These are phyloP conservation scores for Pisolithus albus DNA, from an alignment of 768 basidiomycete species.

Conservation along the genomic window DNA sequence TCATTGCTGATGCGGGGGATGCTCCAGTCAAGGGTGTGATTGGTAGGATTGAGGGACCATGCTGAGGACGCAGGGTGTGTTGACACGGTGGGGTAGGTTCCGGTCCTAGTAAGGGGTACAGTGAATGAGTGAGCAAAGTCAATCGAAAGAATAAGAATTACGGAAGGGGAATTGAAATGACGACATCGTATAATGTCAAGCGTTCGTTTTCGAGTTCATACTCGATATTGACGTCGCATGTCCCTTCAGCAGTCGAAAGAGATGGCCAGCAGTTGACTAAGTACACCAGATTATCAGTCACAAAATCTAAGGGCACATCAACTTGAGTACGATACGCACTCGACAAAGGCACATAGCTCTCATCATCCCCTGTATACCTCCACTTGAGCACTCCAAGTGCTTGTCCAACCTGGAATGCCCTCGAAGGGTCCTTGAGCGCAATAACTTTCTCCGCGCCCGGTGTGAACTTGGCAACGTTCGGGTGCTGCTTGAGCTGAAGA, in stretches of 20 bases:
- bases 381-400: slow-evolving; percentile 86
- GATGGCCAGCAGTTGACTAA: slow-evolving; percentile 97
- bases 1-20: slow-evolving; percentile 58
- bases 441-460: slow-evolving; percentile 59
- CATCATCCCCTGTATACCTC: slow-evolving; percentile 87
- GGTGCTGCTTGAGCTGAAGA: slow-evolving; percentile 95
- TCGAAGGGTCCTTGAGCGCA: slow-evolving; percentile 78
- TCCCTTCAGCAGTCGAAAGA: slow-evolving; percentile 86
- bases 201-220: slow-evolving; percentile 89
- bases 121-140: neutral
- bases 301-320: neutral
- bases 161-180: slow-evolving; percentile 92
- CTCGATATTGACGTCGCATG: slow-evolving; percentile 91
- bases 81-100: slow-evolving; percentile 80
- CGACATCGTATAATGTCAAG: slow-evolving; percentile 74
- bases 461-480: slow-evolving; percentile 83
- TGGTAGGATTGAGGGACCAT: slow-evolving; percentile 76
- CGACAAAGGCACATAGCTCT: slow-evolving; percentile 83
- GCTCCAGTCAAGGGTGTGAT: slow-evolving; percentile 81
- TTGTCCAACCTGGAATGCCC: slow-evolving; percentile 84
- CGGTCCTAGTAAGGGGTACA: slow-evolving; percentile 40
- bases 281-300: neutral
- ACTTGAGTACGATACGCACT: slow-evolving; percentile 48
- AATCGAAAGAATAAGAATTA: slow-evolving; percentile 23
- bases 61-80: slow-evolving; percentile 48